Conservation (phyloP, 208 protist species). For the Trypanosoma brucei region DNA sequence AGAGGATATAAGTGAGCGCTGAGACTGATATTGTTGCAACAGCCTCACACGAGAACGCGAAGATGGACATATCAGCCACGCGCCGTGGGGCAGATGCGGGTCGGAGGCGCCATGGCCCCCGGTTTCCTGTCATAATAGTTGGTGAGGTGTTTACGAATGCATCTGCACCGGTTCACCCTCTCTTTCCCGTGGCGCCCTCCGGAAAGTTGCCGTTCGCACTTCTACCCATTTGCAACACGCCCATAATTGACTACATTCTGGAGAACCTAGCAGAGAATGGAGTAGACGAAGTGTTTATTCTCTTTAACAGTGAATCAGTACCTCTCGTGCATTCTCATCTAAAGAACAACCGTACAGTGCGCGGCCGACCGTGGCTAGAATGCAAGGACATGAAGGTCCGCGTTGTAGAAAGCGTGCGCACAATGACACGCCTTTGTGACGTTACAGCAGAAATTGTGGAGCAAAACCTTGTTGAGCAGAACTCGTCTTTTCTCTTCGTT, state of each 20-base stretch:
- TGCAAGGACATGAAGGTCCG: constrained; percentile 65
- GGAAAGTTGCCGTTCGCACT: constrained; percentile 59
- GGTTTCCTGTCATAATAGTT: constrained; percentile 62
- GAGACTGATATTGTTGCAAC: too few species aligned
- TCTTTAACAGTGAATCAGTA: constrained; percentile 52
- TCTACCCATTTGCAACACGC: constrained; percentile 83
- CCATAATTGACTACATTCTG: constrained; percentile 84
- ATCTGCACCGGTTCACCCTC: constrained; percentile 19
- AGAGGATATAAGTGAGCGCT: too few species aligned
- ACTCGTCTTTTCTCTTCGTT: constrained; percentile 68
- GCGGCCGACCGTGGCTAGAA: constrained; percentile 60
- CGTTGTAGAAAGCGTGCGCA: constrained; percentile 49
- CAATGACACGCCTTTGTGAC: constrained; percentile 53
- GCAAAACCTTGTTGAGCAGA: constrained; percentile 73
- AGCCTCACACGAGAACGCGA: too few species aligned
- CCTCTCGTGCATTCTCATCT: constrained; percentile 53
- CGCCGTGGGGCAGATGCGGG: constrained; percentile 10
- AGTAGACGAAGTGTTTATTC: constrained; percentile 61
- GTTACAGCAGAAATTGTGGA: constrained; percentile 56
- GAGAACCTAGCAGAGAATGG: constrained; percentile 77
- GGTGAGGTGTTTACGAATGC: constrained; percentile 44
- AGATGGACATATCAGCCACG: constrained; percentile 17
- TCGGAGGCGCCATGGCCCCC: constrained; percentile 12
- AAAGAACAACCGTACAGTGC: constrained; percentile 38
- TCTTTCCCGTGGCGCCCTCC: constrained; percentile 63